Evolutionary conservation across 2,329 filamentous ascomycete genomes (phyloP).

Genomic region (Exophiala xenobiotica): DNA sequence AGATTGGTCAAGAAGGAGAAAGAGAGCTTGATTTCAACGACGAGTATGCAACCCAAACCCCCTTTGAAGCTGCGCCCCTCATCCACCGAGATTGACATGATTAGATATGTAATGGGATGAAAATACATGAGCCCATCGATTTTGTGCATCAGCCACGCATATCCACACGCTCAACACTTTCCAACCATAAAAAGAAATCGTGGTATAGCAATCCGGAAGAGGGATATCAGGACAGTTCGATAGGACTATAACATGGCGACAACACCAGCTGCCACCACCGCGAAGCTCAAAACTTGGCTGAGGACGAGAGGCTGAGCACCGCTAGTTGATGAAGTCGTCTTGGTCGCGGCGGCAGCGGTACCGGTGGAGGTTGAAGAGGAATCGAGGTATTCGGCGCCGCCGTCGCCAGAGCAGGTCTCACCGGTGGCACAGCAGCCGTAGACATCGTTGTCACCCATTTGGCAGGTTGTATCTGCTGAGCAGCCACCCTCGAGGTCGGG

Average conservation of each 20-base stretch:
- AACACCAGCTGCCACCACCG: conserved; percentile 11
- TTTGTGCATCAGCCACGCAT: too few species aligned
- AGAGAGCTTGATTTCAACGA: too few species aligned
- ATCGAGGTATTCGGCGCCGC: conserved; percentile 24
- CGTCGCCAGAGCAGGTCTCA: conserved; percentile 22
- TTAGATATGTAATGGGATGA: too few species aligned
- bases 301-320: conserved; percentile 10
- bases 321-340: conserved; percentile 2
- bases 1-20: too few species aligned
- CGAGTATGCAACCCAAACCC: too few species aligned
- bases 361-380: conserved; percentile 3
- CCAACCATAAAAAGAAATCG: too few species aligned
- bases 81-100: too few species aligned
- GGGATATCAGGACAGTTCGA: too few species aligned
- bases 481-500: conserved; percentile 27
- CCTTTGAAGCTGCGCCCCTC: too few species aligned
- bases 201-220: too few species aligned
- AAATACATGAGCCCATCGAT: too few species aligned
- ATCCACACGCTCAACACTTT: too few species aligned
- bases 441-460: conserved; percentile 23
- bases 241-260: not conserved
- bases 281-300: conserved; percentile 1
- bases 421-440: conserved; percentile 28
- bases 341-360: conserved; percentile 3
- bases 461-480: conserved; percentile 16